Base-by-base conservation (phyloP, 202 grass and related monocot genomes). In the Setaria viridis region DNA sequence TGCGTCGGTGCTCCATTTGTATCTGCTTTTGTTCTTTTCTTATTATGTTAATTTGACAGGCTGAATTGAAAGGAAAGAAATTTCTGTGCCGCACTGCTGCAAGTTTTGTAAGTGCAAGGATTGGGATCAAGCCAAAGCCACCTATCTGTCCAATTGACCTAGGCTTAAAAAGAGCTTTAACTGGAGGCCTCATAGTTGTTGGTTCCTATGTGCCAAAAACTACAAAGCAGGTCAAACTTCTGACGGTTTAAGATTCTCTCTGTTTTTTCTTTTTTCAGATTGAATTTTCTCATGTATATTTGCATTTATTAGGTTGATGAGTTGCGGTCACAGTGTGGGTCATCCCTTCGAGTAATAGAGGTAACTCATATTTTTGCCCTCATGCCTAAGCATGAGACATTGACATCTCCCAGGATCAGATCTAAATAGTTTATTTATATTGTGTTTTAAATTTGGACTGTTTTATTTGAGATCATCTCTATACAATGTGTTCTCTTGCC, bases 141-240 rank as follows among this genome's bases (percentile, higher is more conserved):
- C 90, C 91, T 76, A 92, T 98, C 65, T 43, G 29, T 67, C 93
- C 95, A 68, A 86, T 63, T 69, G 93, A 98, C 86, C 85, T 98
- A 70, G 95, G 91, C 65, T 86, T 95, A 82, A 92, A 85, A 74
- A 91, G 88, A 94, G 53, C 62, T 76, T 93, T 80, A 90, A 86
- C 76, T 86, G 96, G 96, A 82, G 96, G 96, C 76, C 96, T 98
- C 65, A 95, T 95, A 86, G 82, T 98, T 88, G 96, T 98, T 46
- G 96, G 96, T 78, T 98, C 96, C 25, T 95, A 98, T 88, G 96
- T 98, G 74, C 96, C 96, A 64, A 98, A 98, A 91, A 98, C 96
- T 77, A 98, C 96, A 59, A 98, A 98, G 81, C 93, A 98, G 93
- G 93, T 95, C 32, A 72, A 64, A 68, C 42, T 74, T 85, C 33